Evolutionary conservation across 495 filamentous ascomycete genomes (phyloP).

Genomic region (Margaritispora aquatica): DNA sequence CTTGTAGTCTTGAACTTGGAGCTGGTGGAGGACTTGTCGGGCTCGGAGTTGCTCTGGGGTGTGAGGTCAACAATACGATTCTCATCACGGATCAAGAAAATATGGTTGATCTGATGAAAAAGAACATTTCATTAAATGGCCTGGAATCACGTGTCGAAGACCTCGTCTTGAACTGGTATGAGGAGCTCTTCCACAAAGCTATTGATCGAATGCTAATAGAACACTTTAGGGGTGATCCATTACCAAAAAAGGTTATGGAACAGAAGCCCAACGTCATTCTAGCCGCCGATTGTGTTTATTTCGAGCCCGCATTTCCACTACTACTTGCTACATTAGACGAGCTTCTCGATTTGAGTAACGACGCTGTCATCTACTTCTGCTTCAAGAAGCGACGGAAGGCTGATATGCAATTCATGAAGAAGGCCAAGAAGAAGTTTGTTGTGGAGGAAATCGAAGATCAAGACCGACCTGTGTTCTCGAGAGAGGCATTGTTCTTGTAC

Average conservation of each 20-base stretch:
- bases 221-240: slow-evolving; percentile 47
- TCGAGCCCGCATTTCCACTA: slow-evolving; percentile 88
- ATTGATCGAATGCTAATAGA: background rate
- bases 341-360: slow-evolving; percentile 44
- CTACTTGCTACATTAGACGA: slow-evolving; percentile 71
- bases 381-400: slow-evolving; percentile 83
- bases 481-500: slow-evolving; percentile 58
- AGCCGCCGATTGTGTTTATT: slow-evolving; percentile 95
- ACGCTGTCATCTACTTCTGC: slow-evolving; percentile 82
- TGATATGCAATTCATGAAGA: slow-evolving; percentile 66
- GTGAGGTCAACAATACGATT: slow-evolving; percentile 43
- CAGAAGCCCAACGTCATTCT: slow-evolving; percentile 70
- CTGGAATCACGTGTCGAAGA: slow-evolving; percentile 55
- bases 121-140: slow-evolving; percentile 75
- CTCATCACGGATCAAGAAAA: slow-evolving; percentile 80
- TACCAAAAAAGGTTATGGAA: slow-evolving; percentile 36
- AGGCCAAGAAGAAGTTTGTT: slow-evolving; percentile 55
- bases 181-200: background rate
- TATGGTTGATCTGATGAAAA: slow-evolving; percentile 75
- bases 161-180: slow-evolving; percentile 70
- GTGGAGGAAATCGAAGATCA: slow-evolving; percentile 59
- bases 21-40: slow-evolving; percentile 88
- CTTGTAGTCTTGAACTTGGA: slow-evolving; percentile 76
- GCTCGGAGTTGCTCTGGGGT: slow-evolving; percentile 58
- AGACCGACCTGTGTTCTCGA: slow-evolving; percentile 49